Conservation (phyloP, 495 filamentous ascomycete species). For the Hypoxylon crocopeplum region DNA sequence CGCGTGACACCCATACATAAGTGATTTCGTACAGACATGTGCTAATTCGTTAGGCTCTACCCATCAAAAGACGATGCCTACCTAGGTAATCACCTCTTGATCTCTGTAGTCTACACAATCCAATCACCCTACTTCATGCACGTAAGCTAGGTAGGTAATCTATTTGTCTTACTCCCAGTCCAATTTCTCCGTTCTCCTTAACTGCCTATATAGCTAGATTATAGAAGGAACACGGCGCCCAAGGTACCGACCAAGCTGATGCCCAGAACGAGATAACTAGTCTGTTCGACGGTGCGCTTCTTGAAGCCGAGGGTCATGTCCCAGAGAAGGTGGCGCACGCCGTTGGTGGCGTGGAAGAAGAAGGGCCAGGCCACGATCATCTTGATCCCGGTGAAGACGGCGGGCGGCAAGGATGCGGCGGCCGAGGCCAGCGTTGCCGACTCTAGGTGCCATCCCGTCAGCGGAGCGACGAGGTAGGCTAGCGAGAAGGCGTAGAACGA, state of each 20-base stretch:
- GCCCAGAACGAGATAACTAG: conserved; percentile 78
- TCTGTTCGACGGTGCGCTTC: conserved; percentile 74
- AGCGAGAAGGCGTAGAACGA: conserved; percentile 82
- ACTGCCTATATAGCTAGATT: background rate
- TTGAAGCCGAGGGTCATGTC: conserved; percentile 74
- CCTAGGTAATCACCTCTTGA: background rate
- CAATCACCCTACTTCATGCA: background rate
- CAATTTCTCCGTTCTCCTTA: background rate
- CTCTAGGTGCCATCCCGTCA: conserved; percentile 86
- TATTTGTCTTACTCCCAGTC: too few species aligned
- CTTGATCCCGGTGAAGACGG: conserved; percentile 77
- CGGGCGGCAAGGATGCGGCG: conserved; percentile 73
- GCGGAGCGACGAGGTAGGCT: conserved; percentile 82
- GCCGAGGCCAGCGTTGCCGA: conserved; percentile 77
- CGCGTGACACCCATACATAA: conserved; percentile 2
- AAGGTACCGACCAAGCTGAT: conserved; percentile 67
- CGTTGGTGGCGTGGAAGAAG: conserved; percentile 85
- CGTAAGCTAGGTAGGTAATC: too few species aligned
- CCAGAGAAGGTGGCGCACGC: conserved; percentile 88
- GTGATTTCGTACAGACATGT: conserved; percentile 8
- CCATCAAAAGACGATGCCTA: too few species aligned
- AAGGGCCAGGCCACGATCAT: conserved; percentile 78
- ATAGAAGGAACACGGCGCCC: conserved; percentile 60
- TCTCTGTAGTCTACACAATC: conserved; percentile 12
- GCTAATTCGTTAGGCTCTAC: background rate